Conservation (phyloP, 2,329 filamentous ascomycete species). For the Zalaria sp. region DNA sequence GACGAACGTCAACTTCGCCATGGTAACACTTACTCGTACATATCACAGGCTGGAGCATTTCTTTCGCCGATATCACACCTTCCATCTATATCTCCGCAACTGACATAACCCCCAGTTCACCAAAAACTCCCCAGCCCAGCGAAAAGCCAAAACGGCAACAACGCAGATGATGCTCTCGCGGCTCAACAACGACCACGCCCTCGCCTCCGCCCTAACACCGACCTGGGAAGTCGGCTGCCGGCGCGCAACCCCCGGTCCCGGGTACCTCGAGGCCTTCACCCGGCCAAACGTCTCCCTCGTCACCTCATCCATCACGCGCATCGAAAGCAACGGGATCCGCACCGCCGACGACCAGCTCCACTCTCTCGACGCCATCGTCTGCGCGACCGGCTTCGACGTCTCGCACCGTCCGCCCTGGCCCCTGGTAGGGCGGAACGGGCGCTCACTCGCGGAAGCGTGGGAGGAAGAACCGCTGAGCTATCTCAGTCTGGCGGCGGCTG, state of each 20-base stretch:
- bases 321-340: constrained; percentile 20
- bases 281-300: constrained; percentile 48
- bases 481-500: constrained; percentile 12
- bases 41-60: neutral
- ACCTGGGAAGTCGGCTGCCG: constrained; percentile 53
- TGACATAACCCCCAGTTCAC: constrained; percentile 26
- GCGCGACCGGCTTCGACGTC: constrained; percentile 27
- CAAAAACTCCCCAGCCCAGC: constrained; percentile 30
- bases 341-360: constrained; percentile 16
- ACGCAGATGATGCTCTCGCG: constrained; percentile 35
- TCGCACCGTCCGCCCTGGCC: constrained; percentile 21
- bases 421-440: constrained; percentile 21
- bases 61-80: neutral
- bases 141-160: constrained; percentile 9
- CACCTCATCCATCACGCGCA: constrained; percentile 27
- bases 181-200: constrained; percentile 39
- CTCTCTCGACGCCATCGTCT: constrained; percentile 29
- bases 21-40: constrained; percentile 4
- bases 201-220: constrained; percentile 43
- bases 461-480: constrained; percentile 14
- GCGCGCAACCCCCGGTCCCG: constrained; percentile 46
- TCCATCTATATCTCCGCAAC: neutral
- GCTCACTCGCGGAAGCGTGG: constrained; percentile 13
- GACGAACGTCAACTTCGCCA: constrained; percentile 16
- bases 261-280: constrained; percentile 43